Base-by-base conservation (phyloP, 441 rosid genomes). In the Bruguiera hainesii region DNA sequence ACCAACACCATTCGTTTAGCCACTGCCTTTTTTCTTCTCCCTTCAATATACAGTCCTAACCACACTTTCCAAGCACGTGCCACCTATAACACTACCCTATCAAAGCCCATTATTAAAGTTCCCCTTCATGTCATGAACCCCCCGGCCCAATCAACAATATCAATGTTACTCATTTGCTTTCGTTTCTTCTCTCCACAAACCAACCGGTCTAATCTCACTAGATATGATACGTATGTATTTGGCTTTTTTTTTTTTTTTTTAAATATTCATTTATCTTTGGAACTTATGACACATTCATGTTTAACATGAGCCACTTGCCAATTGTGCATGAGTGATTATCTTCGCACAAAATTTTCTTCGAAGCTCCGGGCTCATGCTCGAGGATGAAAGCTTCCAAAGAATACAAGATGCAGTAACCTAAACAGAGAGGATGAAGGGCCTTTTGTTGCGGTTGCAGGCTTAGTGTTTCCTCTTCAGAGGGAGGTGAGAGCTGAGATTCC, bases 371-470 rank as follows among this genome's bases (percentile, higher is more conserved):
- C 19, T 65, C 67, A 46, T 63, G 50, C 50, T 51, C 39, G 21
- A 75, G 63, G 46, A 80, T 84, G 90, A 78, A 70, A 63, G 63
- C 77, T 56, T 75, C 81, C 35, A 65, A 51, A 66, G 76, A 80
- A 50, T 59, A 71, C 74, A 56, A 67, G 74, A 82, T 75, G 79
- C 84, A 75, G 60, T 76, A 64, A 79, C 80, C 69, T 79, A 83
- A 75, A 60, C 76, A 75, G 60, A 79, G 81, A 79, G 83, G 85
- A 69, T 87, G 89, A 85, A 77, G 73, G 74, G 82, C 85, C 15
- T 71, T 86, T 75, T 90, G 94, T 64, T 90, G 97, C 73, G 80
- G 76, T 74, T 81, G 85, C 82, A 84, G 94, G 80, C 65, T 80
- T n/a, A 85, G 94, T 61, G 83, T 82, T 48, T 87, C 96, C 21